Evolutionary conservation across 805 yeast species (phyloP).

Genomic region (Schwanniomyces vanrijiae): DNA sequence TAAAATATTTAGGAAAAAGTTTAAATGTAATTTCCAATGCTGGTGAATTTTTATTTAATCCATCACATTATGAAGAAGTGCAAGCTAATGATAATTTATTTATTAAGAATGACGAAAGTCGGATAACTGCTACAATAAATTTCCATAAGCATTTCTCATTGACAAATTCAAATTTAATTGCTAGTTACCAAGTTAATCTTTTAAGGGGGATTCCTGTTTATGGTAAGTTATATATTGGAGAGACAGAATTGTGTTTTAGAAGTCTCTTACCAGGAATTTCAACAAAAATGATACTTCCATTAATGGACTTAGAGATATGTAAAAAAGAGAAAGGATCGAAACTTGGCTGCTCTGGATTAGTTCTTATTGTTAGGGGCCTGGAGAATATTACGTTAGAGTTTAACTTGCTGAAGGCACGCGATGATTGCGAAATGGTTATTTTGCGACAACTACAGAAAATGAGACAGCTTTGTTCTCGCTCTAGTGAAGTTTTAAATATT

Average conservation of each 20-base stretch:
- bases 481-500: background rate
- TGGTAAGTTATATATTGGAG: conserved; percentile 79
- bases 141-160: conserved; percentile 69
- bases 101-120: conserved; percentile 44
- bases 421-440: conserved; percentile 65
- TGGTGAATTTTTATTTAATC: conserved; percentile 46
- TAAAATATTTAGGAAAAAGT: conserved; percentile 21
- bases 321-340: conserved; percentile 66
- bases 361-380: conserved; percentile 66
- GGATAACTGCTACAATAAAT: conserved; percentile 50
- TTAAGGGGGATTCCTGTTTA: conserved; percentile 74
- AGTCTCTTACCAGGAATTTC: conserved; percentile 75
- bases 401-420: conserved; percentile 59
- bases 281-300: conserved; percentile 81
- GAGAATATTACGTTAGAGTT: conserved; percentile 81
- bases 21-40: conserved; percentile 31
- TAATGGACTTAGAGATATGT: conserved; percentile 68
- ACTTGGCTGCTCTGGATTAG: conserved; percentile 68
- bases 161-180: conserved; percentile 51
- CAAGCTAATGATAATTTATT: conserved; percentile 48
- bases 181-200: conserved; percentile 70
- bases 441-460: conserved; percentile 49
- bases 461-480: conserved; percentile 8
- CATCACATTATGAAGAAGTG: conserved; percentile 57
- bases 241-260: conserved; percentile 70